phyloP scores from a whole-genome alignment of 306 rosid genomes.

The Pyrus pyrifolia region DNA sequence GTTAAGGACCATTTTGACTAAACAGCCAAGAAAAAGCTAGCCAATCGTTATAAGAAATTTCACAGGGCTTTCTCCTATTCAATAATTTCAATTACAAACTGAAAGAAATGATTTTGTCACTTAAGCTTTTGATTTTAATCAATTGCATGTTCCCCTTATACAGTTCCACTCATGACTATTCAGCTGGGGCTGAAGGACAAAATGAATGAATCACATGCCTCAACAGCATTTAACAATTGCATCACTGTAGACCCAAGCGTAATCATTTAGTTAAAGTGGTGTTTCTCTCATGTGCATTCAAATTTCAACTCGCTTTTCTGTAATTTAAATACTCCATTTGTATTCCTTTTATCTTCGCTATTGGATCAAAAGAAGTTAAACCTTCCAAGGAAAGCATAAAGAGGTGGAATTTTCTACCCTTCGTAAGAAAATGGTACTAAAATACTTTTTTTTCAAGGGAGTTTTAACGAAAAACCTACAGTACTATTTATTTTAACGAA shows the following conservation, averaged over 20 bases:
- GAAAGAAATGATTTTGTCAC: conserved; percentile 14
- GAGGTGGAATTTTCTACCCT: not conserved
- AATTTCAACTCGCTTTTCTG: accelerated
- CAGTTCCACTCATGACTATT: not conserved
- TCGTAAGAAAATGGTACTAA: too few species aligned
- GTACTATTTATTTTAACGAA: too few species aligned
- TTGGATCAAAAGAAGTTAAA: too few species aligned
- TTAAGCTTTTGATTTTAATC: not conserved
- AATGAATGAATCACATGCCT: not conserved
- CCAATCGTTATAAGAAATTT: not conserved
- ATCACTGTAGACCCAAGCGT: too few species aligned
- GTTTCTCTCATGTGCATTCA: accelerated
- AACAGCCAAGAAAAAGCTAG: not conserved
- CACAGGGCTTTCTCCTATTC: conserved; percentile 12
- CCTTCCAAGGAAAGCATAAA: not conserved
- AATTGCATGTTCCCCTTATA: not conserved
- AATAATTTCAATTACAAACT: conserved; percentile 24
- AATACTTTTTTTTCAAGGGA: too few species aligned
- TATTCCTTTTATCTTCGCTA: too few species aligned
- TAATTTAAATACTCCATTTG: too few species aligned
- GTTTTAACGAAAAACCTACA: too few species aligned
- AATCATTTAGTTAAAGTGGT: accelerated
- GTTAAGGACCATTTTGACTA: too few species aligned
- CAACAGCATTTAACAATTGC: not conserved
- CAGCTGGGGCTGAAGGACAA: not conserved